Base-by-base conservation (phyloP, 805 yeast genomes). In the Saccharomycopsis vini region DNA sequence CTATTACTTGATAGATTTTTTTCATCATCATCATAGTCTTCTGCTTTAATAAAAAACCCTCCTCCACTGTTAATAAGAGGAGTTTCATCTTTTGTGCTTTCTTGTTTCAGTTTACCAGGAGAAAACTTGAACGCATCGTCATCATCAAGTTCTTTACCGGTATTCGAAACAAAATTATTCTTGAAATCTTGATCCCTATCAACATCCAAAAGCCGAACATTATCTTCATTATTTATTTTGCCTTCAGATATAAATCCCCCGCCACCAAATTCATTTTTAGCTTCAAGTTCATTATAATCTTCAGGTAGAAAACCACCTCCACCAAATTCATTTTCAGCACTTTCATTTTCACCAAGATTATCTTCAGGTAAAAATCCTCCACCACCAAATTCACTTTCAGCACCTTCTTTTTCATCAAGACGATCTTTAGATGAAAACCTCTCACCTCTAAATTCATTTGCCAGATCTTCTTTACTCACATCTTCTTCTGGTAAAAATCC, bases 301-400 rank as follows among this genome's bases (percentile, higher is more conserved):
- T 24, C 28, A 10, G 9, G 22, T 3, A 56, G n/a, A 40, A 58
- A 59, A 12, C 62, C 63, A 15, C 62, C 64, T 6, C 52, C 61
- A 13, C 46, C 36, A 5, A 45, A 21, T n/a, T 5, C 45, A 10
- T 43, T 44, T 22, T 22, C 46, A 2, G 45, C 44, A 19, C 36
- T 45, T 16, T 41, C 35, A 18, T 39, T 35, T 28, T 28, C 36
- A 32, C 20, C 19, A 9, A 20, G 43, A 3, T 20, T 33, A 5
- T 28, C 46, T 6, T 23, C 44, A 20, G 31, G 24, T 2, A 18
- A 21, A 28, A 28, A 33, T 12, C 45, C 45, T n/a, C 41, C 45
- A 10, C 41, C 45, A 13, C 22, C 35, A 29, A n/a, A 10, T 15
- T 31, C 36, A 3, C 38, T 4, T 7, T n/a, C 36, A 41, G 23